phyloP scores from a whole-genome alignment of 2,329 filamentous ascomycete genomes.

The Trichoderma polysporum region DNA sequence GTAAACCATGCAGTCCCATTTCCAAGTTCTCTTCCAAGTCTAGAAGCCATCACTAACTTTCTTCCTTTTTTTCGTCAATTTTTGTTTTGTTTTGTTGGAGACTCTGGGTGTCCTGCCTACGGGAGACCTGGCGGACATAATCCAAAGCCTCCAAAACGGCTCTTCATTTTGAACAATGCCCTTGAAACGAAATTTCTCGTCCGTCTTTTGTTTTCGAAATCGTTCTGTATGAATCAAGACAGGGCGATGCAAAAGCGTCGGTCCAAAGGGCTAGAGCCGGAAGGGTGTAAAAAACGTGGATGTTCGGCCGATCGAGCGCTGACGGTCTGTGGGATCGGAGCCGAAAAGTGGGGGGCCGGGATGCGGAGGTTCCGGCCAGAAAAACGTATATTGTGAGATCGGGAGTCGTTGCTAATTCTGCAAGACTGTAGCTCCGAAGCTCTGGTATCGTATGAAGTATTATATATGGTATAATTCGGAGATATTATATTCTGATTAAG shows the following conservation, averaged over 20 bases:
- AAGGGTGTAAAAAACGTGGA: not conserved
- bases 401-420: not conserved
- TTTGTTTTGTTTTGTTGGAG: not conserved
- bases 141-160: not conserved
- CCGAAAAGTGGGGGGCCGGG: slow-evolving; percentile 13
- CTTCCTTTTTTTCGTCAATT: not conserved
- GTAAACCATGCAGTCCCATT: not conserved
- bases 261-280: not conserved
- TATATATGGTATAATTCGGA: not conserved
- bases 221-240: not conserved
- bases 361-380: not conserved
- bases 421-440: not conserved
- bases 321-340: not conserved
- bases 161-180: not conserved
- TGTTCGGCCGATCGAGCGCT: slow-evolving; percentile 7
- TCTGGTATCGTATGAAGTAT: not conserved
- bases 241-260: not conserved
- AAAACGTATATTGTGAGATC: slow-evolving; percentile 9
- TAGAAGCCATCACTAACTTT: not conserved
- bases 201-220: not conserved
- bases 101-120: slow-evolving; percentile 19
- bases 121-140: slow-evolving; percentile 24
- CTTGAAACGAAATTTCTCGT: not conserved
- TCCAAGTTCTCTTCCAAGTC: not conserved
- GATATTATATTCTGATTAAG: not conserved